phyloP scores from a whole-genome alignment of 1,284 basidiomycete species.

The Naganishia sp. region DNA sequence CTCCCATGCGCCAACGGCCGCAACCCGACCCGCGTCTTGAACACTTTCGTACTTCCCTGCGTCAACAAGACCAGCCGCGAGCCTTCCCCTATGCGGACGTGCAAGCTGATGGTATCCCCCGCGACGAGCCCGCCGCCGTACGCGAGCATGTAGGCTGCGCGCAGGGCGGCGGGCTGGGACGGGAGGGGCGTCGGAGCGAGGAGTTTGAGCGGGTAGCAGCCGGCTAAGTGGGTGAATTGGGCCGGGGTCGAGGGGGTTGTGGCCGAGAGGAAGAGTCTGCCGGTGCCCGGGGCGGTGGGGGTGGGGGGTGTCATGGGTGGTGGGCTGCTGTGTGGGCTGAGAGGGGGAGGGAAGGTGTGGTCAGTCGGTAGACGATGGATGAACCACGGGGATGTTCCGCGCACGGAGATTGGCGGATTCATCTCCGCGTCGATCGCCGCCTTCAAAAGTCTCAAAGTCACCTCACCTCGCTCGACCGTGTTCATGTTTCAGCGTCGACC shows the following conservation, averaged over 20 bases:
- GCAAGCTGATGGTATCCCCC: conserved; percentile 73
- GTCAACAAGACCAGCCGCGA: conserved; percentile 46
- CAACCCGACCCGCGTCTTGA: conserved; percentile 67
- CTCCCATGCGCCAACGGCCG: conserved; percentile 38
- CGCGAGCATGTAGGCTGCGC: conserved; percentile 75
- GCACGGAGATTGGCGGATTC: too few species aligned
- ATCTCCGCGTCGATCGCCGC: conserved; percentile 1
- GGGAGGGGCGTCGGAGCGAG: conserved; percentile 64
- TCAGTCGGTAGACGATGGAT: conserved; percentile 8
- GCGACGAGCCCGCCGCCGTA: conserved; percentile 94
- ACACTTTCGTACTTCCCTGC: conserved; percentile 91
- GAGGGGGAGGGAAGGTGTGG: background rate
- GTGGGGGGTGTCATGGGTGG: background rate
- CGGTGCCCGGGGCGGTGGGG: conserved; percentile 6
- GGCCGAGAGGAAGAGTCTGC: conserved; percentile 23
- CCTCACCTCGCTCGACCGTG: too few species aligned
- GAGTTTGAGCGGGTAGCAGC: conserved; percentile 83
- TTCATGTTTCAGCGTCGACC: too few species aligned
- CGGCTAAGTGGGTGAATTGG: conserved; percentile 24
- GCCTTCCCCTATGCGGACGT: conserved; percentile 62
- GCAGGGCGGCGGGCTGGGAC: conserved; percentile 56
- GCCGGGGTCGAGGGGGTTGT: background rate
- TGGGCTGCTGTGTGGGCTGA: background rate
- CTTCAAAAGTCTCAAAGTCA: conserved; percentile 20
- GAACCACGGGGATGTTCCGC: too few species aligned